Base-by-base conservation (phyloP, 352 stramenopile species). In the Elongisporangium undulatum region DNA sequence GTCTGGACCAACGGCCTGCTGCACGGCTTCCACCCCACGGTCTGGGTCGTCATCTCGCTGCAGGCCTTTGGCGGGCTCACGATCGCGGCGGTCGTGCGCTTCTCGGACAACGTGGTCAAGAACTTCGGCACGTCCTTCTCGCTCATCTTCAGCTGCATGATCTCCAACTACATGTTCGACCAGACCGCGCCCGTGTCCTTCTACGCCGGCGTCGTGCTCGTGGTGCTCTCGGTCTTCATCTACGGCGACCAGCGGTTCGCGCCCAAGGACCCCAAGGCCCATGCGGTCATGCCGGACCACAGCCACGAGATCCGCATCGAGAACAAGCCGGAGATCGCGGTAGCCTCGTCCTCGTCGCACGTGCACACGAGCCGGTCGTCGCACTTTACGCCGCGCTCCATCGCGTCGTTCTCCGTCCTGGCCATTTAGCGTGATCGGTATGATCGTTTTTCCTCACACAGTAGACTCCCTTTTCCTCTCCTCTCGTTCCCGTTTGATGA, bases 81-180 rank as follows among this genome's bases (percentile, higher is more conserved):
- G 5, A 89, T 94, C 63, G 87, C 87, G 7, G 85, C 83, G 0
- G 87, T 95, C 59, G 85, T 95, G 69, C 80, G 85, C 19, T 95
- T 87, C 74, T 94, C 87, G 59, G 87, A 95, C 82, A 95, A 95
- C 63, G 85, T 95, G 52, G 79, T 95, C 66, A 95, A 95, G 76
- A 95, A 94, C 67, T 95, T 95, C 58, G 87, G 82, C 71, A 94
- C 87, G 23, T 90, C 82, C 17, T 92, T 95, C 70, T 94, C 87
- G 56, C 74, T 95, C 57, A 81, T 95, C 62, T 80, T 95, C 34
- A 93, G 82, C 61, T 93, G 85, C 74, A 82, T 95, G 58, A 90
- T 95, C 72, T 94, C 87, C 63, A 94, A 94, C 71, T 91, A 91
- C 69, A 88, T 95, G 72, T 95, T 93, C 61, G 60, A 82, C 69